These are phyloP conservation scores for Geoglossum cookeanum DNA, from an alignment of 2,329 filamentous ascomycete genomes.

Conservation along the genomic window DNA sequence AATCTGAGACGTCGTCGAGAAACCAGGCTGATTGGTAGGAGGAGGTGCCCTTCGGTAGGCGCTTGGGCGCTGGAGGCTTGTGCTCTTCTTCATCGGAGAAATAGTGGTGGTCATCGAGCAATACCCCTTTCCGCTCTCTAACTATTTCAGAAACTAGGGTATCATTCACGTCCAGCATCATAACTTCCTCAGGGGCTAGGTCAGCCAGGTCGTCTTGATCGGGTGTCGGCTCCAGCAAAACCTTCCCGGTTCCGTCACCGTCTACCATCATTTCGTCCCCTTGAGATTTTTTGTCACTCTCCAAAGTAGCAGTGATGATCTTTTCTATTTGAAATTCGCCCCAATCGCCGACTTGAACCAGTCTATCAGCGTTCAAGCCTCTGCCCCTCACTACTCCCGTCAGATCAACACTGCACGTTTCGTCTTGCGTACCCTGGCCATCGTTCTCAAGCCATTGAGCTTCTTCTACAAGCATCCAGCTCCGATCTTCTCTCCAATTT, in stretches of 20 bases:
- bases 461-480: constrained; percentile 85
- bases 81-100: constrained; percentile 72
- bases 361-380: constrained; percentile 70
- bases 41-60: constrained; percentile 77
- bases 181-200: constrained; percentile 68
- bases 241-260: constrained; percentile 30
- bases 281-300: constrained; percentile 22
- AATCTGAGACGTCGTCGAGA: constrained; percentile 61
- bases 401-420: constrained; percentile 39
- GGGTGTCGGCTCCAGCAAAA: constrained; percentile 52
- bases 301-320: constrained; percentile 47
- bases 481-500: constrained; percentile 86
- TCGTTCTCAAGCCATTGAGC: constrained; percentile 48
- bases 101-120: constrained; percentile 94
- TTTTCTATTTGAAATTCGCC: constrained; percentile 84
- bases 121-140: constrained; percentile 53
- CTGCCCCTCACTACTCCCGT: constrained; percentile 76
- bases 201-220: constrained; percentile 70
- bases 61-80: constrained; percentile 43
- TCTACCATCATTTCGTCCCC: constrained; percentile 52
- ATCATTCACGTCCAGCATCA: constrained; percentile 51
- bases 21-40: constrained; percentile 93
- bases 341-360: constrained; percentile 86
- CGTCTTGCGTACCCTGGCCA: constrained; percentile 26
- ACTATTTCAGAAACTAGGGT: constrained; percentile 28